Percentiles rank a stretch among this genome's conserved stretches.
These are phyloP conservation scores for Umbelopsis sp. DNA, from an alignment of 192 early-diverging fungal species.

Conservation along the genomic window DNA sequence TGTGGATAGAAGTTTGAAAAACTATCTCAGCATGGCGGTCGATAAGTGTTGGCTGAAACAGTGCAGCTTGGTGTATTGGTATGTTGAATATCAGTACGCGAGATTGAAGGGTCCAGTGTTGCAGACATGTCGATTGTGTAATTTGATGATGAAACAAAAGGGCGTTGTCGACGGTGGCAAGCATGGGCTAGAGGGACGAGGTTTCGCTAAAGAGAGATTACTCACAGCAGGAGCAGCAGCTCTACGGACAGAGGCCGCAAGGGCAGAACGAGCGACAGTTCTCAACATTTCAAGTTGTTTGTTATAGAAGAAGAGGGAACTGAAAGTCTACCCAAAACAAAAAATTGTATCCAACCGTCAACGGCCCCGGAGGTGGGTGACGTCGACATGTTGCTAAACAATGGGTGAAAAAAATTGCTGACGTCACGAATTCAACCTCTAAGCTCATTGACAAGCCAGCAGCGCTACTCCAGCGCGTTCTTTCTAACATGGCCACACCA, in stretches of 20 bases:
- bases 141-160: neutral
- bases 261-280: constrained; percentile 23
- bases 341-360: constrained; percentile 23
- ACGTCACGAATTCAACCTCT: too few species aligned
- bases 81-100: neutral
- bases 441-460: too few species aligned
- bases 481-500: too few species aligned
- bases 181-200: neutral
- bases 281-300: constrained; percentile 24
- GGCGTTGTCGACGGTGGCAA: neutral
- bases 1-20: too few species aligned
- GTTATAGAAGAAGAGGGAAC: constrained; percentile 21
- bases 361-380: constrained; percentile 10
- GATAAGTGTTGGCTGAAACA: too few species aligned
- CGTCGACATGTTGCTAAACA: constrained; percentile 9
- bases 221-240: constrained; percentile 20
- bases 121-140: neutral
- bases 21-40: too few species aligned
- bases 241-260: constrained; percentile 22
- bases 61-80: neutral
- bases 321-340: constrained; percentile 16
- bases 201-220: neutral
- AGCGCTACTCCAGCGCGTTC: too few species aligned
- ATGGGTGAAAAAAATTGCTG: too few species aligned
- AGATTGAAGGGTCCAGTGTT: neutral